Evolutionary conservation across 2,329 filamentous ascomycete species (phyloP).

Genomic region (Exophiala viscosa): DNA sequence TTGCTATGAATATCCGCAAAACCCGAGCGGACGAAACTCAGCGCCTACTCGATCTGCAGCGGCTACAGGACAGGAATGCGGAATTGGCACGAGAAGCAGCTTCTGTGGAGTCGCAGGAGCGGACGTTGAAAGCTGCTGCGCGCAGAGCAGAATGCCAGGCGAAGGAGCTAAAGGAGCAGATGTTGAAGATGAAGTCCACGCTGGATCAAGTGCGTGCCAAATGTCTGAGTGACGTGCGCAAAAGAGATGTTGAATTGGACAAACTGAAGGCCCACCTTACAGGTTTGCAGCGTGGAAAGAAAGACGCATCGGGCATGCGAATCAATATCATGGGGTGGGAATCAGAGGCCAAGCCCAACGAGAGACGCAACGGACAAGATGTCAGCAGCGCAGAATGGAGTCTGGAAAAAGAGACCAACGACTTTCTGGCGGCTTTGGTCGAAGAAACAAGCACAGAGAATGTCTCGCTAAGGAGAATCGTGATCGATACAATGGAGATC

Average conservation of each 20-base stretch:
- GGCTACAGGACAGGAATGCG: constrained; percentile 51
- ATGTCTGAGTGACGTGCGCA: constrained; percentile 86
- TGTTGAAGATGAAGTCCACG: constrained; percentile 70
- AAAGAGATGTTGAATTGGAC: constrained; percentile 84
- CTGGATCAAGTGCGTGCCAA: constrained; percentile 79
- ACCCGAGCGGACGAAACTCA: constrained; percentile 72
- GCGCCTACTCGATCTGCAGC: constrained; percentile 65
- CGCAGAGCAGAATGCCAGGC: constrained; percentile 70
- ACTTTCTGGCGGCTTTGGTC: constrained; percentile 73
- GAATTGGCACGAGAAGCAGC: constrained; percentile 57
- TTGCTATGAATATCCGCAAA: constrained; percentile 72
- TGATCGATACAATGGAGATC: constrained; percentile 67
- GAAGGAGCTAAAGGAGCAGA: constrained; percentile 77
- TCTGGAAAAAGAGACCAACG: constrained; percentile 80
- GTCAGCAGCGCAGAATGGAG: constrained; percentile 60
- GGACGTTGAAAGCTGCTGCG: constrained; percentile 65
- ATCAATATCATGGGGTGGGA: constrained; percentile 46
- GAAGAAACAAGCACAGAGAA: constrained; percentile 77
- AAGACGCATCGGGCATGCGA: constrained; percentile 45
- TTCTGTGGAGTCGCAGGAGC: constrained; percentile 65
- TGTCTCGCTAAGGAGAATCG: constrained; percentile 69
- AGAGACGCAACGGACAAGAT: constrained; percentile 37
- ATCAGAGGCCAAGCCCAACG: constrained; percentile 31
- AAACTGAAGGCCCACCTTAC: constrained; percentile 81
- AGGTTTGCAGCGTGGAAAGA: constrained; percentile 60